These are phyloP conservation scores for Trifolium fragiferum DNA, from an alignment of 306 rosid genomes.

Conservation along the genomic window DNA sequence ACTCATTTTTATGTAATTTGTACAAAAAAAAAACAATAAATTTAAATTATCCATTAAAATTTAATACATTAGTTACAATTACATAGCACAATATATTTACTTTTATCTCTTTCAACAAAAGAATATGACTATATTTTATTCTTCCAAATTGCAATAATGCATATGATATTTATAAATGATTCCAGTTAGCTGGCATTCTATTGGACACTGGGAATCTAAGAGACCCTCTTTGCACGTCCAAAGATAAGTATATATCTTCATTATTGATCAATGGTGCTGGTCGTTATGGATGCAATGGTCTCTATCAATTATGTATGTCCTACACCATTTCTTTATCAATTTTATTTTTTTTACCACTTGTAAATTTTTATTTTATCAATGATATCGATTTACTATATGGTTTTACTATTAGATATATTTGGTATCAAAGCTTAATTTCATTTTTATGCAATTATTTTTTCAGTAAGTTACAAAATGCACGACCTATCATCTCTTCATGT, in stretches of 20 bases:
- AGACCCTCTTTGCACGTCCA: constrained; percentile 58
- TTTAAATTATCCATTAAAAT: neutral
- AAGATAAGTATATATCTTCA: constrained; percentile 81
- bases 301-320: constrained; percentile 69
- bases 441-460: neutral
- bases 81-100: neutral
- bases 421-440: neutral
- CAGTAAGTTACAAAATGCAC: constrained; percentile 82
- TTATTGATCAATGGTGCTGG: constrained; percentile 88
- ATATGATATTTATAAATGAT: constrained; percentile 10
- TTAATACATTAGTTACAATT: neutral
- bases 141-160: neutral
- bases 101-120: too few species aligned
- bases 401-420: too few species aligned
- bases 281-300: constrained; percentile 79
- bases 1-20: too few species aligned
- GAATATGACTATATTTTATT: neutral
- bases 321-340: constrained; percentile 25
- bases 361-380: neutral
- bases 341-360: constrained; percentile 8
- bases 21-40: too few species aligned
- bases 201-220: constrained; percentile 68
- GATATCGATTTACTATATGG: too few species aligned
- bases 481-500: constrained; percentile 62
- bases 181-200: constrained; percentile 83